These are phyloP conservation scores for Limonium bicolor DNA, from an alignment of 148 eudicot species.

Conservation along the genomic window DNA sequence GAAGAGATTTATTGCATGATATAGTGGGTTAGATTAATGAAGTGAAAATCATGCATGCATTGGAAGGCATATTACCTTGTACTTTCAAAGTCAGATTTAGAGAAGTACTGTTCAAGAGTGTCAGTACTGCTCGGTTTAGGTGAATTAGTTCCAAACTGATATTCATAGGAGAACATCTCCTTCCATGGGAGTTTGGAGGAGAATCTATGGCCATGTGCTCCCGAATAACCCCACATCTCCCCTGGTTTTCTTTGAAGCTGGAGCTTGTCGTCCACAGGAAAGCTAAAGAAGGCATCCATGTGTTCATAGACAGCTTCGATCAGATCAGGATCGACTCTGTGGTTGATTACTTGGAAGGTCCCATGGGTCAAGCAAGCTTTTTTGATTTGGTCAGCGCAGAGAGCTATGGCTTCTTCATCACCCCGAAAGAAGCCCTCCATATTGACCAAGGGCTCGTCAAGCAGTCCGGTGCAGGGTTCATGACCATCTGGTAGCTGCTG, in stretches of 20 bases:
- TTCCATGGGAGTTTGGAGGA: conserved; percentile 63
- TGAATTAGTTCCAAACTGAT: too few species aligned
- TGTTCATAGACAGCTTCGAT: conserved; percentile 24
- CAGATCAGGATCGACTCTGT: conserved; percentile 21
- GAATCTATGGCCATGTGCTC: conserved; percentile 47
- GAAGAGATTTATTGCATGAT: too few species aligned
- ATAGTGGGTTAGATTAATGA: too few species aligned
- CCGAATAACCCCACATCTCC: conserved; percentile 49
- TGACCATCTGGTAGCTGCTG: too few species aligned
- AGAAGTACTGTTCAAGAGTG: too few species aligned
- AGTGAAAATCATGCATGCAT: too few species aligned
- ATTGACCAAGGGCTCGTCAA: conserved; percentile 25
- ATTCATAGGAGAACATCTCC: conserved; percentile 64
- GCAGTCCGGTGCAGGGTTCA: conserved; percentile 22
- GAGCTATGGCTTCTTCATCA: conserved; percentile 17
- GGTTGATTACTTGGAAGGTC: conserved; percentile 30
- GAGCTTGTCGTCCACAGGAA: conserved; percentile 28
- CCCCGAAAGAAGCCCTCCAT: conserved; percentile 27
- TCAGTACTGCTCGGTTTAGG: too few species aligned
- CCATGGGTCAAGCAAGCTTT: conserved; percentile 45
- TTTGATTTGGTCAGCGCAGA: conserved; percentile 15
- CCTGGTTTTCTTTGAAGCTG: conserved; percentile 31
- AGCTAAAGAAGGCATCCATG: conserved; percentile 22
- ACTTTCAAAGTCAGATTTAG: too few species aligned
- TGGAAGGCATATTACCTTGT: too few species aligned